A percentile compares a stretch with the other conserved stretches of the same genome.
phyloP scores from a whole-genome alignment of 2,329 filamentous ascomycete species.

The Madurella fahalii region DNA sequence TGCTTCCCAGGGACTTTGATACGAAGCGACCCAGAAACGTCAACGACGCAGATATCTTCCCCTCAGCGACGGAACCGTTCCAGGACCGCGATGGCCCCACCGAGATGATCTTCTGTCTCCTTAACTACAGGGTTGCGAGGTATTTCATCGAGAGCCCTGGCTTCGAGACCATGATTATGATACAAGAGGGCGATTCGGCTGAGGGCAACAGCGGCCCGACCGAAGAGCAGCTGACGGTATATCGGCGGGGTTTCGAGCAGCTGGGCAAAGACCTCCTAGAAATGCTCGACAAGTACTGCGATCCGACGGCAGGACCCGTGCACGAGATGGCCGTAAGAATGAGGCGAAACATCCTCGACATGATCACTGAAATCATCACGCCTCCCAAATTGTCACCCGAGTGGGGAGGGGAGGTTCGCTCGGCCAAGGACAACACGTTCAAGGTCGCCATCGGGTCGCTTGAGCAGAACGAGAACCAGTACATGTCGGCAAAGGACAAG shows the following conservation, averaged over 20 bases:
- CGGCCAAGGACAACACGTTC: constrained; percentile 52
- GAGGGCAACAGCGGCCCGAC: constrained; percentile 27
- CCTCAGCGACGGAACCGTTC: constrained; percentile 48
- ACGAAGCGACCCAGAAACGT: constrained; percentile 54
- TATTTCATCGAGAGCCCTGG: constrained; percentile 47
- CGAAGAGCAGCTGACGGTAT: constrained; percentile 38
- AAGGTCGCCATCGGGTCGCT: constrained; percentile 47
- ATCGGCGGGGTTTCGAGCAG: constrained; percentile 38
- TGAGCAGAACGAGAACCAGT: constrained; percentile 45
- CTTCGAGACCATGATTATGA: constrained; percentile 48
- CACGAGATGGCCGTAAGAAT: constrained; percentile 49
- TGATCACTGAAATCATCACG: constrained; percentile 45
- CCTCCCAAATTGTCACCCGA: constrained; percentile 46
- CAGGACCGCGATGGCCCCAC: constrained; percentile 53
- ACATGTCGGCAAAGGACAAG: constrained; percentile 39
- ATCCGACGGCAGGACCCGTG: constrained; percentile 48
- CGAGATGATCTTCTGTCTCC: constrained; percentile 56
- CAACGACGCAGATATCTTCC: constrained; percentile 56
- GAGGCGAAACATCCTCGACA: constrained; percentile 45
- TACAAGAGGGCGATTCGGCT: constrained; percentile 36
- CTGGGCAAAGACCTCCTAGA: constrained; percentile 42
- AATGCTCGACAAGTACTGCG: constrained; percentile 48
- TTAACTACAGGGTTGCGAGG: constrained; percentile 47
- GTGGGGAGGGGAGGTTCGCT: constrained; percentile 47
- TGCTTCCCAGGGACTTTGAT: constrained; percentile 51